phyloP scores from a whole-genome alignment of 1,284 basidiomycete genomes.

The Sphagnurus paluster region DNA sequence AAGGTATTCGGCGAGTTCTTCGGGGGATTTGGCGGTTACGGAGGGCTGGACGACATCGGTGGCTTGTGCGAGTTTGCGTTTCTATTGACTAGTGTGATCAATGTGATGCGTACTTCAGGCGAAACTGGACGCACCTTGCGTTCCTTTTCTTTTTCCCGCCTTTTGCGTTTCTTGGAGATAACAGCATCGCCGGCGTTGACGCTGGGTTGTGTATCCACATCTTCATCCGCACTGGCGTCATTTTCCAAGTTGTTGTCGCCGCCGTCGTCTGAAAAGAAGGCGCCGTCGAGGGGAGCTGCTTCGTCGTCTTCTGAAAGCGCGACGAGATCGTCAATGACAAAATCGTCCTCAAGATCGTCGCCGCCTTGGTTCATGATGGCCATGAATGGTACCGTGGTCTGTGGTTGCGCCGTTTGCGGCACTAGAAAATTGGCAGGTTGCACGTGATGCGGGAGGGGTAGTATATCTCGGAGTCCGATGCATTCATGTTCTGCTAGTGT shows the following conservation, averaged over 20 bases:
- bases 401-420: no score
- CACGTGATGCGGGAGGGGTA: constrained; percentile 20
- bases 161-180: constrained; percentile 64
- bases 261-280: constrained; percentile 36
- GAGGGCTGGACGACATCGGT: constrained; percentile 42
- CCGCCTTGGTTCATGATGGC: constrained; percentile 46
- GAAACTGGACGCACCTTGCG: constrained; percentile 45
- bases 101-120: background rate
- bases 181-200: constrained; percentile 23
- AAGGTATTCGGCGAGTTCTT: constrained; percentile 59
- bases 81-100: constrained; percentile 39
- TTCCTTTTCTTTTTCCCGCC: constrained; percentile 70
- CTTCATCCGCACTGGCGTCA: constrained; percentile 28
- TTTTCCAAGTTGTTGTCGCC: no score
- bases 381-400: constrained; percentile 16
- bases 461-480: no score
- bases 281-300: constrained; percentile 43
- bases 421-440: background rate
- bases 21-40: constrained; percentile 56
- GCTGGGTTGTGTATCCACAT: constrained; percentile 17
- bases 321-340: constrained; percentile 69
- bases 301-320: constrained; percentile 63
- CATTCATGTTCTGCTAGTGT: background rate
- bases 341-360: constrained; percentile 83
- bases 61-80: constrained; percentile 56